Conservation (phyloP, 2,329 filamentous ascomycete species). For the Cercospora citrullina region DNA sequence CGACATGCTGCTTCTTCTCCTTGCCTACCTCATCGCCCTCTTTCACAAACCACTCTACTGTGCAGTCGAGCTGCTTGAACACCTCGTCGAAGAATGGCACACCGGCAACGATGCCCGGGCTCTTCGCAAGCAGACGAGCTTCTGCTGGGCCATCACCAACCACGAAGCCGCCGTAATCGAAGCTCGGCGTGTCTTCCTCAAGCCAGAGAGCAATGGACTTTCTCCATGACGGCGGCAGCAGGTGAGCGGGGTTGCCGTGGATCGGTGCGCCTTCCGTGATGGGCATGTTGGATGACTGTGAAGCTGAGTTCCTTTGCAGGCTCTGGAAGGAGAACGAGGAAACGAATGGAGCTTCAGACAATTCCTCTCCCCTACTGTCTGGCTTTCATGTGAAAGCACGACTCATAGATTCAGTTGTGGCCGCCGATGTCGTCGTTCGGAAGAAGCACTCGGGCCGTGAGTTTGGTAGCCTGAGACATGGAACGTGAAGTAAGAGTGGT, state of each 20-base stretch:
- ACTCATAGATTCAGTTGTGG: constrained; percentile 7
- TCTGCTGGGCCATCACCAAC: constrained; percentile 67
- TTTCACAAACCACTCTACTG: constrained; percentile 78
- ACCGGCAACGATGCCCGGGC: constrained; percentile 79
- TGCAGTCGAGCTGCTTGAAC: constrained; percentile 84
- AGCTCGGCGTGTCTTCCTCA: constrained; percentile 91
- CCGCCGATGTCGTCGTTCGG: constrained; percentile 14
- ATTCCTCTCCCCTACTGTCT: not conserved
- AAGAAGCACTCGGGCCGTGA: constrained; percentile 1
- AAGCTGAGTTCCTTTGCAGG: not conserved
- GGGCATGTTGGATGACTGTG: constrained; percentile 30
- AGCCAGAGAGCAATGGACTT: constrained; percentile 79
- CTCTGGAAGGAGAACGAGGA: not conserved
- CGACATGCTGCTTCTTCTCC: constrained; percentile 64
- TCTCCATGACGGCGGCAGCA: constrained; percentile 85
- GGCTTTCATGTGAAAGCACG: not conserved
- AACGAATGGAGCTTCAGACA: not conserved
- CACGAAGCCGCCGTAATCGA: constrained; percentile 96
- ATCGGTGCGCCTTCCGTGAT: constrained; percentile 54
- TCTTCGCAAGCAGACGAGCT: constrained; percentile 57
- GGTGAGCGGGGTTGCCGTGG: constrained; percentile 64
- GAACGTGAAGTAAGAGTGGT: not conserved
- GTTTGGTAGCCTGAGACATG: not conserved
- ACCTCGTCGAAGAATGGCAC: constrained; percentile 95
- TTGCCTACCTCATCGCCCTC: constrained; percentile 71